phyloP scores from a whole-genome alignment of 2,329 filamentous ascomycete genomes.

The Hysterium pulicare region DNA sequence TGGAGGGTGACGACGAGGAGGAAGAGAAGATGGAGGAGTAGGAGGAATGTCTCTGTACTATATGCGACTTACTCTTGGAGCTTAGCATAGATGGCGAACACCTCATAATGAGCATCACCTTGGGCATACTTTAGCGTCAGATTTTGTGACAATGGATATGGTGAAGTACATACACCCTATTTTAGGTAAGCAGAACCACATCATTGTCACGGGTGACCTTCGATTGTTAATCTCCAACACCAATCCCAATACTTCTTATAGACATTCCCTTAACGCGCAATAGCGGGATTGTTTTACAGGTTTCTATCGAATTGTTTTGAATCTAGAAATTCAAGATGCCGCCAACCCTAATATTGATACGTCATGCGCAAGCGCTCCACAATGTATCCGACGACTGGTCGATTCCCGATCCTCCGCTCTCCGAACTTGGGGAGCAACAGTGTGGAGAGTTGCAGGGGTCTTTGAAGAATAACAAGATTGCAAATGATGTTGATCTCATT shows the following conservation, averaged over 20 bases:
- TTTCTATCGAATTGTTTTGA: no score
- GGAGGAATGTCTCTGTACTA: constrained; percentile 16
- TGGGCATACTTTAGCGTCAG: background rate
- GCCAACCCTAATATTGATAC: constrained; percentile 45
- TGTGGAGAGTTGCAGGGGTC: constrained; percentile 38
- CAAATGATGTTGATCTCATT: constrained; percentile 51
- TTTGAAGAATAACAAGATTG: constrained; percentile 35
- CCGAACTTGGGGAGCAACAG: constrained; percentile 41
- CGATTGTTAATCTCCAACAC: no score
- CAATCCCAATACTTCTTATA: no score
- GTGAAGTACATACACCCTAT: no score
- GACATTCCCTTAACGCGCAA: no score
- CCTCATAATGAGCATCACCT: constrained; percentile 16
- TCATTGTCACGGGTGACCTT: no score
- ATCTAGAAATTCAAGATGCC: constrained; percentile 37
- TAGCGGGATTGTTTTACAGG: no score
- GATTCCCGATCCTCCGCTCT: constrained; percentile 42
- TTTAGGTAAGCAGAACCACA: no score
- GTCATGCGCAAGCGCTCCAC: constrained; percentile 46
- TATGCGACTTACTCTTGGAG: constrained; percentile 11
- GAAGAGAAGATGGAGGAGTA: constrained; percentile 94
- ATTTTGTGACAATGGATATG: no score
- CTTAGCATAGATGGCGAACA: constrained; percentile 24
- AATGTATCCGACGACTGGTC: constrained; percentile 42
- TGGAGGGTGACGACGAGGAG: constrained; percentile 80